Base-by-base conservation (phyloP, 352 stramenopile species). In the Phytophthora brassicae region DNA sequence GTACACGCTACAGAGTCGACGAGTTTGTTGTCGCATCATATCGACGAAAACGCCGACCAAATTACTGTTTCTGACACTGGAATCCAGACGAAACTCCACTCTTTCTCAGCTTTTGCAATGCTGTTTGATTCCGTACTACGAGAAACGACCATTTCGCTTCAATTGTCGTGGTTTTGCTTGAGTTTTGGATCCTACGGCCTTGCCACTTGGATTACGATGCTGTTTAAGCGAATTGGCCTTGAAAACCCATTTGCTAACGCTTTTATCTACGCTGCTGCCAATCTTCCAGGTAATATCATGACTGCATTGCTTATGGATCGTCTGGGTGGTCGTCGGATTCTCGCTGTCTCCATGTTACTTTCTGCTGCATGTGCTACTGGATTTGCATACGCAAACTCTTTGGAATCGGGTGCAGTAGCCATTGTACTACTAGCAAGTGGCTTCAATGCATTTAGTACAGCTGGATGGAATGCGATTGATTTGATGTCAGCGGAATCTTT, bases 361-460 rank as follows among this genome's bases (percentile, higher is more conserved):
- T 81, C 88, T 1, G 82, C 80, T 22, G 64, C 48, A 7, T 88
- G 80, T 39, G 86, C 86, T 0, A 70, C 78, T 16, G 77, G 85
- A 7, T 96, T 96, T 64, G 85, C 88, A 0, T 81, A 92, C 49
- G 81, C 84, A 12, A 90, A 68, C 54, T 69, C 60, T 3, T 68
- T 72, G 8, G 59, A 56, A 2, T 60, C 68, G 23, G 54, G 70
- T 28, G 71, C 74, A 8, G 67, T 77, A 49, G 45, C 59, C 60
- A 94, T 97, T 57, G 84, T 98, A 12, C 14, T 84, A 0, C 75
- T 89, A 23, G 86, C 90, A 12, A 96, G 89, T 59, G 64, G 81
- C 14, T 97, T 97, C 81, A 96, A 98, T 65, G 88, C 88, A 16
- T 96, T 96, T 60, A 94, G 79, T n/a, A 95, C 92, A 22, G 75